phyloP scores from a whole-genome alignment of 2,329 filamentous ascomycete genomes.

The Madurella fahalii region DNA sequence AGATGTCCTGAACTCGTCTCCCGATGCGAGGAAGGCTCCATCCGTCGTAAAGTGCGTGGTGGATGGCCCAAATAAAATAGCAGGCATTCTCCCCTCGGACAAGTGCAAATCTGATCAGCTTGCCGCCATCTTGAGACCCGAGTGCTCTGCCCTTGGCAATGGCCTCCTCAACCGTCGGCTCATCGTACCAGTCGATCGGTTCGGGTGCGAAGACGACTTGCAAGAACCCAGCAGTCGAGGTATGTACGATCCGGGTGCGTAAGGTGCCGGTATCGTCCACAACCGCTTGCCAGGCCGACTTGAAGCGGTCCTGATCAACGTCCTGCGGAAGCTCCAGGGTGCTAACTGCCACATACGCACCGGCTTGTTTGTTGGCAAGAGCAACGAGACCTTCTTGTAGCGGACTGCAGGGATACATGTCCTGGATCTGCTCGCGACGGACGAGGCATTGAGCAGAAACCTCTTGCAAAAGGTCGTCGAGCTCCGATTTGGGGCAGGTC shows the following conservation, averaged over 20 bases:
- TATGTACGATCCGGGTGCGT: slow-evolving; percentile 23
- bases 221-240: slow-evolving; percentile 15
- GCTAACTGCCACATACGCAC: slow-evolving; percentile 36
- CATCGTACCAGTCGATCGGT: slow-evolving; percentile 20
- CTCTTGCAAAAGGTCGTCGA: slow-evolving; percentile 12
- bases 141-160: slow-evolving; percentile 13
- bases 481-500: slow-evolving; percentile 2
- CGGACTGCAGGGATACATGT: slow-evolving; percentile 39
- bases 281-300: slow-evolving; percentile 29
- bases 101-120: slow-evolving; percentile 20
- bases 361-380: slow-evolving; percentile 31
- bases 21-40: slow-evolving; percentile 36
- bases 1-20: slow-evolving; percentile 19
- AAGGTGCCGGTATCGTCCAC: slow-evolving; percentile 20
- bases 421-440: slow-evolving; percentile 21
- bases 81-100: slow-evolving; percentile 2
- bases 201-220: slow-evolving; percentile 17
- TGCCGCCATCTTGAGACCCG: slow-evolving; percentile 18
- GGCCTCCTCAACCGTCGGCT: slow-evolving; percentile 15
- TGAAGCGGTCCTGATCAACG: slow-evolving; percentile 25
- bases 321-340: slow-evolving; percentile 24
- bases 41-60: slow-evolving; percentile 50
- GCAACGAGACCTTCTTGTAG: slow-evolving; percentile 40
- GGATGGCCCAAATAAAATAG: slow-evolving; percentile 30
- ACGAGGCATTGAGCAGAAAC: slow-evolving; percentile 17